These are phyloP conservation scores for Phoenix dactylifera DNA, from an alignment of 176 grass and related monocot genomes.

Conservation along the genomic window DNA sequence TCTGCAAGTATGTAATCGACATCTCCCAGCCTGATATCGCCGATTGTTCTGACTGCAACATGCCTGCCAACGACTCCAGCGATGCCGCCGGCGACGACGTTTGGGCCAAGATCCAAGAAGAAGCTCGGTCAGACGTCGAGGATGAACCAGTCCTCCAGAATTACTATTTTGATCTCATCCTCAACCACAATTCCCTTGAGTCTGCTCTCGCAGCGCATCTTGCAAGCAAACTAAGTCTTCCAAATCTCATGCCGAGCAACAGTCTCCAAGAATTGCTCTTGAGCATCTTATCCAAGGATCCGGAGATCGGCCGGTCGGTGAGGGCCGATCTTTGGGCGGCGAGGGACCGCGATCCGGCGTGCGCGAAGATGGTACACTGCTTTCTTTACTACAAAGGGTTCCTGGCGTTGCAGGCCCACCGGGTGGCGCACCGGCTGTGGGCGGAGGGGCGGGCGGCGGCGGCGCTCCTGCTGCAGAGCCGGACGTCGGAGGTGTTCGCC, in stretches of 20 bases:
- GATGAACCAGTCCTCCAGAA: constrained; percentile 51
- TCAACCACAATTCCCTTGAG: constrained; percentile 48
- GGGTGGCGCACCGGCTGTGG: constrained; percentile 70
- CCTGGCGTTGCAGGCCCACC: constrained; percentile 76
- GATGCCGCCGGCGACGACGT: constrained; percentile 23
- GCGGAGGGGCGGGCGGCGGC: constrained; percentile 32
- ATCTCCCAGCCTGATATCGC: constrained; percentile 10
- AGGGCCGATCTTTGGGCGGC: constrained; percentile 60
- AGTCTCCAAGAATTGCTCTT: constrained; percentile 42
- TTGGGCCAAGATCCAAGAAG: constrained; percentile 46
- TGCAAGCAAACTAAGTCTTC: constrained; percentile 53
- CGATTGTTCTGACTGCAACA: neutral
- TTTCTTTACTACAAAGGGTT: constrained; percentile 99
- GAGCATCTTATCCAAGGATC: constrained; percentile 22
- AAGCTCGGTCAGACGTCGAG: constrained; percentile 48
- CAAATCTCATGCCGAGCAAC: constrained; percentile 32
- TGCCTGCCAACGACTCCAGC: neutral
- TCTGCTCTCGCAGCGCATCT: constrained; percentile 63
- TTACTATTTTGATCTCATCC: constrained; percentile 56
- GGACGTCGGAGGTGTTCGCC: constrained; percentile 77
- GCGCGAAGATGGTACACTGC: constrained; percentile 85
- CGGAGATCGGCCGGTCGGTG: constrained; percentile 24
- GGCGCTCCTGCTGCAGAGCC: constrained; percentile 76
- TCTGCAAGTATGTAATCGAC: constrained; percentile 9
- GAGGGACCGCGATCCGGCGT: constrained; percentile 72